Percentiles rank a stretch among this genome's conserved stretches.
Conservation (phyloP, 2,329 filamentous ascomycete species). For the Verticillium nonalfalfae region DNA sequence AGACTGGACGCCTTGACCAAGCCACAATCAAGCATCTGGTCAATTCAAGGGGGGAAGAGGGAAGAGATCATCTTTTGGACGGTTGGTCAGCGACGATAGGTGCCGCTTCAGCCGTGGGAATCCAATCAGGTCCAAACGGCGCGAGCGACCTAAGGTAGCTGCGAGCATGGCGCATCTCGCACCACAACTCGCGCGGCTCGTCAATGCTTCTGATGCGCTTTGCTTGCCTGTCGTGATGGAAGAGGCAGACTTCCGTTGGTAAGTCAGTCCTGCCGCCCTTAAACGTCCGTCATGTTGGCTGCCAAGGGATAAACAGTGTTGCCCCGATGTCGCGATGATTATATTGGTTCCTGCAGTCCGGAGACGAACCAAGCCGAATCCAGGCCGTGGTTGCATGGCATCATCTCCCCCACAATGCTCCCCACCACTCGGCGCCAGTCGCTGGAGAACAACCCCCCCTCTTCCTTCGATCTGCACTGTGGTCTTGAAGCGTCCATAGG, state of each 20-base stretch:
- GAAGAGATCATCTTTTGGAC: neutral
- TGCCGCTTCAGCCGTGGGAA: neutral
- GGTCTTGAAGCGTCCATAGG: neutral
- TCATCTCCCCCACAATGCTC: neutral
- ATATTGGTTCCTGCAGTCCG: neutral
- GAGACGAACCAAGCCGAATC: neutral
- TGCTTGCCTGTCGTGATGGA: neutral
- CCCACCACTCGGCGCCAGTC: neutral
- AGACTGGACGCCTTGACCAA: neutral
- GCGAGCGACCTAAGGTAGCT: neutral
- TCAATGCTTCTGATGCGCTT: neutral
- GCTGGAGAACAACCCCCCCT: no score
- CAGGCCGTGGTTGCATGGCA: neutral
- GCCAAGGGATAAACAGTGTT: no score
- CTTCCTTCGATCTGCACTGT: neutral
- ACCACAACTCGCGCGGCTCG: neutral
- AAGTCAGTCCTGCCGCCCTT: neutral
- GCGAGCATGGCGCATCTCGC: neutral
- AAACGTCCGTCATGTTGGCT: no score
- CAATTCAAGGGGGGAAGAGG: neutral
- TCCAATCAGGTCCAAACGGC: neutral
- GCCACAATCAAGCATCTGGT: neutral
- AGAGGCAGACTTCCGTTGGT: neutral
- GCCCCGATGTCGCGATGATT: neutral
- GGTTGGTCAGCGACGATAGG: neutral